Conservation (phyloP, 2,329 filamentous ascomycete species). For the Aspergillus bombycis region DNA sequence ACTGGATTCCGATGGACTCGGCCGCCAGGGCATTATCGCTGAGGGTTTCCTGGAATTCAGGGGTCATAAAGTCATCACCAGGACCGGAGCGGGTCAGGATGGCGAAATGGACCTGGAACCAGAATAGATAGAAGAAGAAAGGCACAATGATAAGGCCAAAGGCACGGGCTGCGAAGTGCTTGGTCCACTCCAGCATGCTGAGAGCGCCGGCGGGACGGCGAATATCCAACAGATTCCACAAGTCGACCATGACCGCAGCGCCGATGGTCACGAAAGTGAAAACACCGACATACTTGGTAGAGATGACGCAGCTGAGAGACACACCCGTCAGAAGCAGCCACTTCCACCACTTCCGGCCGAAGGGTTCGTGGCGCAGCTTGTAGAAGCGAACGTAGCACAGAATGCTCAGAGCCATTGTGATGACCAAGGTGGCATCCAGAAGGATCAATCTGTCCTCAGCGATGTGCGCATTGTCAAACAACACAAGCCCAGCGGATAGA, state of each 20-base stretch:
- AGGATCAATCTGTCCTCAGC: slow-evolving; percentile 94
- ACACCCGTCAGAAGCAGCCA: slow-evolving; percentile 96
- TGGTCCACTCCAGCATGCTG: slow-evolving; percentile 75
- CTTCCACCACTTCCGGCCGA: slow-evolving; percentile 99
- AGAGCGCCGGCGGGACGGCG: slow-evolving; percentile 83
- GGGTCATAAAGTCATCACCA: slow-evolving; percentile 98
- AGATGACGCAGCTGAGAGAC: slow-evolving; percentile 94
- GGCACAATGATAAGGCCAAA: slow-evolving; percentile 86
- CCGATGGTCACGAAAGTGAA: slow-evolving; percentile 98
- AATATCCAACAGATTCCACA: slow-evolving; percentile 92
- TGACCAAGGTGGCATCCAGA: slow-evolving; percentile 88
- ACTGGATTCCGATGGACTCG: slow-evolving; percentile 83
- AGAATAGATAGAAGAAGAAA: slow-evolving; percentile 98
- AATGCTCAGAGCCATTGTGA: slow-evolving; percentile 94
- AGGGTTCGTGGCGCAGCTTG: slow-evolving; percentile 86
- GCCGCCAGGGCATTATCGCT: slow-evolving; percentile 92
- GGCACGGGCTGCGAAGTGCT: slow-evolving; percentile 88
- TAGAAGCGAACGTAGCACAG: slow-evolving; percentile 97
- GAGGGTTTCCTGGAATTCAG: slow-evolving; percentile 95
- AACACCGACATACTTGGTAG: slow-evolving; percentile 94
- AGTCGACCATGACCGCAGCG: slow-evolving; percentile 87
- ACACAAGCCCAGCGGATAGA: slow-evolving; percentile 79
- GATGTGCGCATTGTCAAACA: slow-evolving; percentile 97
- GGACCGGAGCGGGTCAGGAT: slow-evolving; percentile 87
- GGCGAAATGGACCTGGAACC: slow-evolving; percentile 99